A percentile compares a stretch with the other conserved stretches of the same genome.
Conservation (phyloP, 1,139 yeast genomes). For the Saccharomyces hybrid region DNA sequence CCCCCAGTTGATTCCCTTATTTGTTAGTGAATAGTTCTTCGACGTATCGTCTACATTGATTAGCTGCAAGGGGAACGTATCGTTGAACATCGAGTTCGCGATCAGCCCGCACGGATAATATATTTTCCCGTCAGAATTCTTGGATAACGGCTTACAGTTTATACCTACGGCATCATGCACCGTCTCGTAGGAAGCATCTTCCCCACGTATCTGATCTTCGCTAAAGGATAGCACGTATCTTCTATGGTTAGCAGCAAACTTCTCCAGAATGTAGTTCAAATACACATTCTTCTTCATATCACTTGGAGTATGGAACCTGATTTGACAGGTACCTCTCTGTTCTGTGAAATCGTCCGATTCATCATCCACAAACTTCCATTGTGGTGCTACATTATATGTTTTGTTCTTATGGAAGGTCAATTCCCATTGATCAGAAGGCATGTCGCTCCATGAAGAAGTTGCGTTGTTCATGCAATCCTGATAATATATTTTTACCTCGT, state of each 20-base stretch:
- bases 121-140: conserved; percentile 43
- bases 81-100: conserved; percentile 71
- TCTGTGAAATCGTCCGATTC: conserved; percentile 44
- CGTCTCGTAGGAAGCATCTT: conserved; percentile 28
- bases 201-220: conserved; percentile 83
- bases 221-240: conserved; percentile 85
- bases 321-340: conserved; percentile 50
- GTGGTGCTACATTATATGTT: conserved; percentile 38
- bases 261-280: conserved; percentile 71
- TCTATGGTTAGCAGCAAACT: conserved; percentile 89
- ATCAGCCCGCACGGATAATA: conserved; percentile 75
- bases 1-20: conserved; percentile 59
- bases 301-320: conserved; percentile 74
- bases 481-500: conserved; percentile 77
- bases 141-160: conserved; percentile 56
- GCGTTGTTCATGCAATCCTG: conserved; percentile 65
- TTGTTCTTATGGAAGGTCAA: conserved; percentile 45
- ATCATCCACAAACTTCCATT: conserved; percentile 55
- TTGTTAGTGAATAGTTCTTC: conserved; percentile 44
- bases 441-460: conserved; percentile 43
- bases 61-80: conserved; percentile 42
- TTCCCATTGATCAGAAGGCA: conserved; percentile 53
- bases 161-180: conserved; percentile 67
- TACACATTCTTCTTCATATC: conserved; percentile 70
- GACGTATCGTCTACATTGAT: conserved; percentile 34